A percentile compares a stretch with the other conserved stretches of the same genome.
These are phyloP conservation scores for Thermomucor indicae-seudaticae DNA, from an alignment of 371 early-diverging fungal genomes.

Conservation along the genomic window DNA sequence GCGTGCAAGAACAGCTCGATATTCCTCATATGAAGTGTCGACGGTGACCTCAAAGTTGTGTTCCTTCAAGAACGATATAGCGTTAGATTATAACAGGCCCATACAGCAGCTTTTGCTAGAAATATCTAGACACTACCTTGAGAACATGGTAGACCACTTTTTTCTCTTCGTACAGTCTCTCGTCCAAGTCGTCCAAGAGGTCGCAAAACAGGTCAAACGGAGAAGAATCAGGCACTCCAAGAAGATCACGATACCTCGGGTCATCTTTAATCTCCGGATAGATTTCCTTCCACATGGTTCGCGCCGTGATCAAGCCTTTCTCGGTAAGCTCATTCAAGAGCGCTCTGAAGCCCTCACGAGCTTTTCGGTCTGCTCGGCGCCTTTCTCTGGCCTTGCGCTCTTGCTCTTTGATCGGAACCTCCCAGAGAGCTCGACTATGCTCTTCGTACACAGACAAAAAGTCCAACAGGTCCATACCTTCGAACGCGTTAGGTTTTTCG, in stretches of 20 bases:
- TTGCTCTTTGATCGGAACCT: conserved; percentile 46
- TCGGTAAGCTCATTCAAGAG: conserved; percentile 58
- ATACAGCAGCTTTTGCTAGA: too few species aligned
- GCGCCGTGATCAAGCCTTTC: conserved; percentile 58
- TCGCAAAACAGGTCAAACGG: conserved; percentile 95
- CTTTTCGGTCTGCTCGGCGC: conserved; percentile 63
- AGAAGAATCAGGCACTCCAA: conserved; percentile 82
- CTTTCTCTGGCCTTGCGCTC: conserved; percentile 25
- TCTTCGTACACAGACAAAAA: conserved; percentile 79
- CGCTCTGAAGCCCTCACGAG: conserved; percentile 61
- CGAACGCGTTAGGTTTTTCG: conserved; percentile 50
- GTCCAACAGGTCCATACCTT: conserved; percentile 77
- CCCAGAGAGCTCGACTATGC: conserved; percentile 65
- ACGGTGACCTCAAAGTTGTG: conserved; percentile 46
- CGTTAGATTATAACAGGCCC: neutral
- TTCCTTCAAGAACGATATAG: conserved; percentile 14
- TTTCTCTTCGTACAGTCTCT: conserved; percentile 66
- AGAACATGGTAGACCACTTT: conserved; percentile 60
- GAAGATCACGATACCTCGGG: conserved; percentile 61
- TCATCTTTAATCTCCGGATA: conserved; percentile 74
- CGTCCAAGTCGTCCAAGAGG: conserved; percentile 74
- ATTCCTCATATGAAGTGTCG: conserved; percentile 52
- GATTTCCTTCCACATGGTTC: conserved; percentile 81
- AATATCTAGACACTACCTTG: conserved; percentile 26
- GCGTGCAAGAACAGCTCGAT: conserved; percentile 23